Percentiles rank a stretch among this genome's conserved stretches.
phyloP scores from a whole-genome alignment of 371 early-diverging fungal species.

The Dentiscutata heterogama region DNA sequence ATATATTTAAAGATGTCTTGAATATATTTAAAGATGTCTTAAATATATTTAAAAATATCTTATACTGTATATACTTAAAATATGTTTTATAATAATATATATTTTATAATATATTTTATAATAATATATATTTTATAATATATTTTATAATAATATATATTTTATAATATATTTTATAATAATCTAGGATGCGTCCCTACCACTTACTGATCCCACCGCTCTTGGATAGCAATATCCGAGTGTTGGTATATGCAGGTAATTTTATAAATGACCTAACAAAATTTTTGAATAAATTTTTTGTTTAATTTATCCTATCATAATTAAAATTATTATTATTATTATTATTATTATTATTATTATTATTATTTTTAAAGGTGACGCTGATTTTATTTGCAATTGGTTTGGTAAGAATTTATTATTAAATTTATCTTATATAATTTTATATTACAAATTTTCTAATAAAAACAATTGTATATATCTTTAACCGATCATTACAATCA shows the following conservation, averaged over 20 bases:
- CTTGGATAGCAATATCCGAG: constrained; percentile 81
- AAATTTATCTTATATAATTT: background rate
- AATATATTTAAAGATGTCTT: too few relatives aligned
- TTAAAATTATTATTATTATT: too few relatives aligned
- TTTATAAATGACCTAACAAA: background rate
- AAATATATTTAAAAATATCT: too few relatives aligned
- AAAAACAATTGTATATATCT: too few relatives aligned
- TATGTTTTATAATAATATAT: too few relatives aligned
- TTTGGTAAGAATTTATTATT: constrained; percentile 61
- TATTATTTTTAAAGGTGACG: constrained; percentile 61
- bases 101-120: too few relatives aligned
- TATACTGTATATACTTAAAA: too few relatives aligned
- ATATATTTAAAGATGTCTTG: too few relatives aligned
- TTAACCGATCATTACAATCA: background rate
- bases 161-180: too few relatives aligned
- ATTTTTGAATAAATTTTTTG: background rate
- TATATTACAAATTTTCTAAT: background rate
- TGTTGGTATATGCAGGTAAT: constrained; percentile 85
- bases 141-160: too few relatives aligned
- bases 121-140: too few relatives aligned
- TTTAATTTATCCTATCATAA: too few relatives aligned
- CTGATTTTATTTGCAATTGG: constrained; percentile 92
- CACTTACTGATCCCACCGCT: constrained; percentile 77
- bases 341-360: background rate
- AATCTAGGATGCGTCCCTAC: constrained; percentile 80